These are phyloP conservation scores for Forsythia viridissima DNA, from an alignment of 257 asterid genomes.

Conservation along the genomic window DNA sequence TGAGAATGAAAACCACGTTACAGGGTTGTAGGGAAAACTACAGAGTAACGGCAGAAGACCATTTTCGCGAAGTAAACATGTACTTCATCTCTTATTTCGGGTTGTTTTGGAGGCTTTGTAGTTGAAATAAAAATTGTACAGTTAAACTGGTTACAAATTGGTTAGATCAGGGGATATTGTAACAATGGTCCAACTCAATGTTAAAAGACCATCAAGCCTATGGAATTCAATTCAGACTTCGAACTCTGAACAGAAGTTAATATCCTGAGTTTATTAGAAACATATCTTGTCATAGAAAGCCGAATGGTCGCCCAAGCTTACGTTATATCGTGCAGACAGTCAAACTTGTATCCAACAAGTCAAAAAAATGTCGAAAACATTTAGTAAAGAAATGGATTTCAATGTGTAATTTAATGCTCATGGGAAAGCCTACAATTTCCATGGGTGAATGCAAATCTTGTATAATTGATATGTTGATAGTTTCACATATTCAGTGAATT, in stretches of 20 bases:
- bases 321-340: background rate
- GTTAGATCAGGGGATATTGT: background rate
- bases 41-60: background rate
- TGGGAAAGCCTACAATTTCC: background rate
- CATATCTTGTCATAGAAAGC: background rate
- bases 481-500: background rate
- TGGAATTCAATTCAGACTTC: background rate
- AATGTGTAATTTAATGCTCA: background rate
- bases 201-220: background rate
- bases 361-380: too few relatives aligned
- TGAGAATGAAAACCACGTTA: slow-evolving; percentile 4
- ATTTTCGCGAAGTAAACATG: background rate
- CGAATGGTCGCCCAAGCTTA: background rate
- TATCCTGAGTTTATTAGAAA: background rate
- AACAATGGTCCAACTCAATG: background rate
- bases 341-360: background rate
- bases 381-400: background rate
- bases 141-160: background rate
- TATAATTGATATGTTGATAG: background rate
- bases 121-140: background rate
- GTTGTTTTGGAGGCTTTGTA: background rate
- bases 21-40: background rate
- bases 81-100: background rate
- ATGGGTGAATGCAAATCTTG: background rate
- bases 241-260: background rate